Evolutionary conservation across 2,329 filamentous ascomycete genomes (phyloP), one percentile per base, ranked within the genome.

Genomic region (Epichloe uncinata): DNA sequence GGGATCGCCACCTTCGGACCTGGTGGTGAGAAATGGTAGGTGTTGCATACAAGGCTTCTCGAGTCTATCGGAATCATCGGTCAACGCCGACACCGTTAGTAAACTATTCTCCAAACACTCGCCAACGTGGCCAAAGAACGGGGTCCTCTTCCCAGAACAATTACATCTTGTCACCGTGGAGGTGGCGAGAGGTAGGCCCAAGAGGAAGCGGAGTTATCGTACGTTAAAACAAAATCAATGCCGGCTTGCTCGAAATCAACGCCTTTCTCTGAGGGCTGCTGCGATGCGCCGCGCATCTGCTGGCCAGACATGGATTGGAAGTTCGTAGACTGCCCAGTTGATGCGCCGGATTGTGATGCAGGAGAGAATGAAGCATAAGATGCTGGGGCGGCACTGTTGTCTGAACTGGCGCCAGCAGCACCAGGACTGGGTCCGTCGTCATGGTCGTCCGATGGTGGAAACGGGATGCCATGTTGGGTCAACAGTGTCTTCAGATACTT

Each of bases 1-100:
- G 41, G 86, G 74, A 52, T 84, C 79, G 56, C 77, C 77, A 48
- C 77, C 71, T 50, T 80, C 73, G 49, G 72, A 68, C 58, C 74
- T 70, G 59, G 81, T 82, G 57, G 90, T 72, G 53, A 95, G 74
- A 68, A 83, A 87, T 58, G 88, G 86, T 69, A 91, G 77, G 67
- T 95, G 89, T 58, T 89, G 82, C 79, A 95, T 94, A 73, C 93
- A 97, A 48, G 90, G 87, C 64, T 84, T 85, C 73, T 96, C 90
- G 66, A 95, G 85, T 63, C 77, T 86, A 84, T 75, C 77, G 59
- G 56, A 66, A 52, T 55, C 56, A 58, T 59, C 58, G 60, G 62
- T 56, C 33, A 60, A 64, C 63, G 60, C 58, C 63, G 63, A 60
- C 63, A 65, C 64, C 62, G 71, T 73, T 69, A 79, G 66, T 65